phyloP scores from a whole-genome alignment of 139 green algal species.

The Yamagishiella unicocca region DNA sequence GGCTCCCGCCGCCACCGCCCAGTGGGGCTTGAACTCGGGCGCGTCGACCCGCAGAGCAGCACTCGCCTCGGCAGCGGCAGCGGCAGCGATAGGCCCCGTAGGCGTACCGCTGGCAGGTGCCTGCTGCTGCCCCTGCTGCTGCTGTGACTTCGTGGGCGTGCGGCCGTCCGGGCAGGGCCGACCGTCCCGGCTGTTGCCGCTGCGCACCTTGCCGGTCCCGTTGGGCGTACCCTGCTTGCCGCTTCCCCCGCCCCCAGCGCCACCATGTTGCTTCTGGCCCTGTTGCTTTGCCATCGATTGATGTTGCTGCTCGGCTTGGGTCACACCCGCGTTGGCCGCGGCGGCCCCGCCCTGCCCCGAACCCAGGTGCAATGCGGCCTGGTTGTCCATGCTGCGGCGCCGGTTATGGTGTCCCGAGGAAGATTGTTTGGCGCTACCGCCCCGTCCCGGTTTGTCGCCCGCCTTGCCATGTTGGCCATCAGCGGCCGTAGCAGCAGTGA shows the following conservation, averaged over 20 bases:
- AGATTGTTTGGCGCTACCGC: neutral
- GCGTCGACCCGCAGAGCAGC: constrained; percentile 16
- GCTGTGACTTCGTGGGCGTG: neutral
- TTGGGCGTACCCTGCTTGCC: neutral
- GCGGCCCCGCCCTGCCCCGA: constrained; percentile 5
- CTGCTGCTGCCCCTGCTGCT: neutral
- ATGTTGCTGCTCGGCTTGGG: neutral
- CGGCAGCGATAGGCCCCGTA: neutral
- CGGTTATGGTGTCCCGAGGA: neutral
- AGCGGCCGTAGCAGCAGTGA: too few relatives aligned
- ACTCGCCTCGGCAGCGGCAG: neutral
- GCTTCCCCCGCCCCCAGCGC: neutral
- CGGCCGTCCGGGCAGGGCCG: constrained; percentile 1
- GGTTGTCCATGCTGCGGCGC: constrained; percentile 1
- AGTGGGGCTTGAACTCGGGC: neutral
- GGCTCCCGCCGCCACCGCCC: neutral
- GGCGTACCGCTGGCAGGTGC: neutral
- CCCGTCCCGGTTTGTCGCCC: neutral
- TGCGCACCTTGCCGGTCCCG: neutral
- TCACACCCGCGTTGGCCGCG: neutral
- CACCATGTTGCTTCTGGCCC: neutral
- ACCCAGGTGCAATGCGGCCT: neutral
- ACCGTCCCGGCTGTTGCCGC: neutral
- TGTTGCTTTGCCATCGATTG: neutral
- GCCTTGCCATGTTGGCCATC: neutral